These are phyloP conservation scores for Nannochloropsis oceanica DNA, from an alignment of 108 stramenopile genomes.

Conservation along the genomic window DNA sequence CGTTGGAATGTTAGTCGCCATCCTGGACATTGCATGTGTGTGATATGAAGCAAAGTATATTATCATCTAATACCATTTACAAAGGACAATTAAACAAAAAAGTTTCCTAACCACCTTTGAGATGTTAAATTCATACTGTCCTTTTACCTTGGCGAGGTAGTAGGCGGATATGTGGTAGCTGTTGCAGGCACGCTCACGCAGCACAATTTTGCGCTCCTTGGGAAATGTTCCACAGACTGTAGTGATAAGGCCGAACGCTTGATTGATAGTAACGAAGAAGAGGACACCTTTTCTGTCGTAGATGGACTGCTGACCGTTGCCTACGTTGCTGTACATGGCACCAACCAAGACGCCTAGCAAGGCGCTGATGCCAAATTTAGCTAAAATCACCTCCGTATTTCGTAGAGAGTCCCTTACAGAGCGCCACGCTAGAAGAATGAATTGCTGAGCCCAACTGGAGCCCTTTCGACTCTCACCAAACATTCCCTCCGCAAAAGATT, in stretches of 20 bases:
- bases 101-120: neutral
- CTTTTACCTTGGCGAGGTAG: neutral
- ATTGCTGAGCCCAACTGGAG: neutral
- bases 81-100: neutral
- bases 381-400: neutral
- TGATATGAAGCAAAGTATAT: neutral
- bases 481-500: neutral
- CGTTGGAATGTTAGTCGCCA: too few relatives aligned
- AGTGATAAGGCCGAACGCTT: neutral
- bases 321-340: neutral
- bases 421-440: neutral
- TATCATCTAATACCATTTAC: neutral
- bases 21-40: neutral
- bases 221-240: neutral
- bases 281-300: neutral
- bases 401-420: neutral
- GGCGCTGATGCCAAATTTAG: neutral
- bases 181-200: neutral
- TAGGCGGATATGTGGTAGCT: neutral
- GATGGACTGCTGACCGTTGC: neutral
- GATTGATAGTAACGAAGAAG: neutral
- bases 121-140: neutral
- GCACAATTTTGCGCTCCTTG: neutral
- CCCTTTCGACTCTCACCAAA: neutral
- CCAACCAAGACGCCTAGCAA: neutral